phyloP scores from a whole-genome alignment of 345 rosid genomes.

The Luvunga scandens region DNA sequence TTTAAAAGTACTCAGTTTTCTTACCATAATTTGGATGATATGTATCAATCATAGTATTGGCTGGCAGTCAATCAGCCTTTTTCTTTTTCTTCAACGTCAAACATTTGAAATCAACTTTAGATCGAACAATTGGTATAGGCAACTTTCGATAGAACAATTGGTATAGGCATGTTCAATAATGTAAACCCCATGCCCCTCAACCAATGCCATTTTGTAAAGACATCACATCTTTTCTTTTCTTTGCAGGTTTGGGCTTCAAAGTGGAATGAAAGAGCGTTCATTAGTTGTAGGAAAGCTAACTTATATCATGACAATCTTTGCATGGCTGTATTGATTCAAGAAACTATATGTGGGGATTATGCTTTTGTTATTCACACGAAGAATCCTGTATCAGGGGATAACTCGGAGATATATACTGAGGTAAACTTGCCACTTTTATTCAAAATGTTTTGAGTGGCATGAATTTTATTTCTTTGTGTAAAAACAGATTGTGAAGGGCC shows the following conservation, averaged over 20 bases:
- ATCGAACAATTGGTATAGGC: neutral
- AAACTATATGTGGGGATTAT: constrained; percentile 38
- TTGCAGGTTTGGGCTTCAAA: constrained; percentile 50
- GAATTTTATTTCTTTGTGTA: neutral
- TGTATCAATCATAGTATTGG: neutral
- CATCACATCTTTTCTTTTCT: neutral
- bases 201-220: neutral
- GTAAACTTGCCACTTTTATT: constrained; percentile 17
- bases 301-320: constrained; percentile 29
- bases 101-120: neutral
- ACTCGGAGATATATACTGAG: constrained; percentile 41
- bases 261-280: constrained; percentile 45
- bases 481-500: constrained; percentile 43
- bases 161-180: neutral
- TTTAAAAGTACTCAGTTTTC: neutral
- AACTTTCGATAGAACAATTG: neutral
- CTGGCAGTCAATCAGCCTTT: neutral
- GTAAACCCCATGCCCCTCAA: neutral
- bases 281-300: constrained; percentile 37
- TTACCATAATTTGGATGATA: neutral
- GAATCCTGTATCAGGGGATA: constrained; percentile 40
- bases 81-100: neutral
- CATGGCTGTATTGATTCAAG: constrained; percentile 46
- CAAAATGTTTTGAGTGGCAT: neutral
- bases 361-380: constrained; percentile 48